Evolutionary conservation across 2,329 filamentous ascomycete genomes (phyloP), one percentile per base, ranked within the genome.

Genomic region (Alternaria incomplexa): DNA sequence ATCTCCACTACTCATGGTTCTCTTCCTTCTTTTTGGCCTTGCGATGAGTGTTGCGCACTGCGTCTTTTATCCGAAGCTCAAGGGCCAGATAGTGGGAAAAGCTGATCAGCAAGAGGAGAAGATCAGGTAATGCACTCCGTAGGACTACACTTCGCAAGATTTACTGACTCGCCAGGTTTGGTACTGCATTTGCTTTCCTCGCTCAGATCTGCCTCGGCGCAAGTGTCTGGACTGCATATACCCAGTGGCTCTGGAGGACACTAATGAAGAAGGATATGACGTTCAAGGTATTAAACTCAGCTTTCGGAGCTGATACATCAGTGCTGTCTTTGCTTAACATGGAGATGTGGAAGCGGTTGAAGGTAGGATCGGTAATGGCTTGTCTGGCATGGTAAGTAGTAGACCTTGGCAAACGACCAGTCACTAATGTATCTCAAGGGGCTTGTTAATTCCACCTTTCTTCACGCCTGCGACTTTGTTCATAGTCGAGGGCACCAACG

Each of bases 161-260:
- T n/a, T 1, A 22, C 36, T 54, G 1, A 54, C 17, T 3, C 10
- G 1, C 15, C 36, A 54, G 32, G 40, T 54, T 40, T 44, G 51
- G 51, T n/a, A 54, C 51, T 43, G 51, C 22, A 8, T 54, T 54
- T 43, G 32, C 51, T 7, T 54, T 54, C 23, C 20, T 54, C 32
- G 51, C 51, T 20, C 51, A 54, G 32, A 54, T 54, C 20, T 54
- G 51, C 51, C 32, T 54, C 5, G 51, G 32, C 2, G 22, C 51
- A 5, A 54, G 32, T n/a, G 51, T 54, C 22, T 54, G 51, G 51
- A 54, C 51, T 25, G 32, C 32, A 10, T 17, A 11, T n/a, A 26
- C 32, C 2, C 51, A 26, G 22, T 26, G 51, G 32, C 30, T 43
- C 3, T 43, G 51, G 51, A 43, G 51, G 23, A 54, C 32, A 0